Conservation (phyloP, 441 rosid genomes). For the Iberis amara region DNA sequence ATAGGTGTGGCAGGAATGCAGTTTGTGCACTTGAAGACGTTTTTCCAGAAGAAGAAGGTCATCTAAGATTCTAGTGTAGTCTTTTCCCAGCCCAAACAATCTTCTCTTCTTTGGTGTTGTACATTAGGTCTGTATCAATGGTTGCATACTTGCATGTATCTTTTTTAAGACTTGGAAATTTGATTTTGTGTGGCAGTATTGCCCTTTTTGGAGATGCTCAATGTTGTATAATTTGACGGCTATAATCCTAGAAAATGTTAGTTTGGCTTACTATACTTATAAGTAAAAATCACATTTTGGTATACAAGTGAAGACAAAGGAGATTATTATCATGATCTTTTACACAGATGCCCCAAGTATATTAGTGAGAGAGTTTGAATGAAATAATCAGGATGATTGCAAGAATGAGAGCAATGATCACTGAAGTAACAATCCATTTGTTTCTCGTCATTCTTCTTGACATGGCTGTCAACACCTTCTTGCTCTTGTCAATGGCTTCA, state of each 20-base stretch:
- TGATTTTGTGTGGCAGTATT: slow-evolving; percentile 1
- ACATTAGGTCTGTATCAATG: slow-evolving; percentile 25
- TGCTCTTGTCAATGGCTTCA: slow-evolving; percentile 56
- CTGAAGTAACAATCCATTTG: slow-evolving; percentile 49
- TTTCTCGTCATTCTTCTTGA: slow-evolving; percentile 48
- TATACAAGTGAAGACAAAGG: slow-evolving; percentile 8
- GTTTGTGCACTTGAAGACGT: slow-evolving; percentile 60
- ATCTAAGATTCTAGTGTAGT: slow-evolving; percentile 31
- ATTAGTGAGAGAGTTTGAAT: slow-evolving; percentile 32
- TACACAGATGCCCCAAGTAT: background rate
- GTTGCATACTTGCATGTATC: background rate
- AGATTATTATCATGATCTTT: background rate
- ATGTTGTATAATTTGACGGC: slow-evolving; percentile 2
- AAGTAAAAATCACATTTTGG: background rate
- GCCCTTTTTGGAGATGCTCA: background rate
- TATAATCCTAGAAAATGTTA: too few species aligned
- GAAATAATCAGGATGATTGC: slow-evolving; percentile 44
- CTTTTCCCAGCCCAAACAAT: slow-evolving; percentile 2
- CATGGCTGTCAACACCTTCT: slow-evolving; percentile 49
- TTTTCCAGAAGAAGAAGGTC: slow-evolving; percentile 71
- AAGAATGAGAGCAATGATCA: slow-evolving; percentile 43
- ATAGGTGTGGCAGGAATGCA: slow-evolving; percentile 69
- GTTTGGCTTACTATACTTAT: too few species aligned
- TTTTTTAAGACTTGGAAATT: slow-evolving; percentile 7
- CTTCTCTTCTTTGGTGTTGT: slow-evolving; percentile 23